These are phyloP conservation scores for Skeletonema tropicum DNA, from an alignment of 108 stramenopile species.

Conservation along the genomic window DNA sequence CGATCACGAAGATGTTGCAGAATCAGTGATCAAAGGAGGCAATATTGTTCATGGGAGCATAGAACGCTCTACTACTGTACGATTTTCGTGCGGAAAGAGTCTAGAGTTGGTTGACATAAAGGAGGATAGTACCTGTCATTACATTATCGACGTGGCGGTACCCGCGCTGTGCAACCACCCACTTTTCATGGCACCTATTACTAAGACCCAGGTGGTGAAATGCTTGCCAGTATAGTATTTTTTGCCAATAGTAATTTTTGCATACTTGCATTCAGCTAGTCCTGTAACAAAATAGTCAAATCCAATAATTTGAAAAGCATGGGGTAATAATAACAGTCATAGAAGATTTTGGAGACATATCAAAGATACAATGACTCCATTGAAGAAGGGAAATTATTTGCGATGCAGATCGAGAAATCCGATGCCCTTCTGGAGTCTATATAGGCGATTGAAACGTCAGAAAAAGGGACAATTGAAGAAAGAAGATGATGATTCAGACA, in stretches of 20 bases:
- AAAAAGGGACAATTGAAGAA: no score
- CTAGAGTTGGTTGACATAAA: conserved; percentile 65
- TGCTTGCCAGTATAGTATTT: conserved; percentile 70
- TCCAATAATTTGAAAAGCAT: no score
- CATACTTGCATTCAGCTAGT: not conserved
- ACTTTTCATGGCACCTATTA: conserved; percentile 71
- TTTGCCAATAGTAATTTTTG: no score
- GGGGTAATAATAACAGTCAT: no score
- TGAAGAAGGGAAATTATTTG: no score
- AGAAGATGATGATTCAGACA: no score
- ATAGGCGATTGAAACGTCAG: no score
- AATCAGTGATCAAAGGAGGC: conserved; percentile 81
- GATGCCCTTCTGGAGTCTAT: no score
- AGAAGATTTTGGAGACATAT: no score
- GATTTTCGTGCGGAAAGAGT: conserved; percentile 70
- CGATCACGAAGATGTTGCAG: conserved; percentile 77
- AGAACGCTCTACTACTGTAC: conserved; percentile 73
- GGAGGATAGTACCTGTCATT: conserved; percentile 91
- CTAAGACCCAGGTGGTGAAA: conserved; percentile 81
- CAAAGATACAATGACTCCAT: no score
- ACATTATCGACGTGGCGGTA: conserved; percentile 71
- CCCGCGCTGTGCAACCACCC: conserved; percentile 84
- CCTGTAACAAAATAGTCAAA: not conserved
- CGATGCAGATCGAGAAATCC: no score
- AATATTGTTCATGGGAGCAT: conserved; percentile 59